Evolutionary conservation across 495 filamentous ascomycete species (phyloP).

Genomic region (Extremus antarcticus): DNA sequence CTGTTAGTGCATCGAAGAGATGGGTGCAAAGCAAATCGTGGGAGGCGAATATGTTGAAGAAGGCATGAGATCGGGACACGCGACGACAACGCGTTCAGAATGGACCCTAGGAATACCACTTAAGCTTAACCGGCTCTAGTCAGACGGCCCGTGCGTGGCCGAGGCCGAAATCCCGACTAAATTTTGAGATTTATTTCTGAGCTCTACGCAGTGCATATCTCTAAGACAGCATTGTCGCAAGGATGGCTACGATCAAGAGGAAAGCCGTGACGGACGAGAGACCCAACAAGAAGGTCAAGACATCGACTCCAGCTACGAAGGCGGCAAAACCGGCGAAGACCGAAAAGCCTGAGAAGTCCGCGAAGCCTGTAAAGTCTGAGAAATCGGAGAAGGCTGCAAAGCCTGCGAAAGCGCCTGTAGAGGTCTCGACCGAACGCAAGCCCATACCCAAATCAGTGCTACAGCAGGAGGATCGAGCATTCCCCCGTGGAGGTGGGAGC

Average conservation of each 20-base stretch:
- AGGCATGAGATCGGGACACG: neutral
- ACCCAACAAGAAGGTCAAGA: constrained; percentile 13
- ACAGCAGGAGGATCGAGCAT: constrained; percentile 73
- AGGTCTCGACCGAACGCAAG: constrained; percentile 4
- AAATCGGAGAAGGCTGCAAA: constrained; percentile 1
- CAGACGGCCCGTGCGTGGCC: too few relatives aligned
- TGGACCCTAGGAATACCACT: too few relatives aligned
- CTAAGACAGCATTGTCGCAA: too few relatives aligned
- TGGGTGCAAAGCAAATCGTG: neutral
- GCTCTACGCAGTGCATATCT: too few relatives aligned
- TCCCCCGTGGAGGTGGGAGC: constrained; percentile 86
- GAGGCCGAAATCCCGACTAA: too few relatives aligned
- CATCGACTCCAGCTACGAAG: neutral
- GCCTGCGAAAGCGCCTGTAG: constrained; percentile 3
- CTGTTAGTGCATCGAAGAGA: neutral
- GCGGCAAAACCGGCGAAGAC: neutral
- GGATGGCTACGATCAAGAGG: constrained; percentile 20
- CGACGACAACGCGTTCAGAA: neutral
- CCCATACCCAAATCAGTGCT: constrained; percentile 27
- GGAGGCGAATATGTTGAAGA: neutral
- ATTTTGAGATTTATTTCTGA: too few relatives aligned
- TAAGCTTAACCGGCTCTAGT: too few relatives aligned
- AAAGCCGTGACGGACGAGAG: constrained; percentile 19
- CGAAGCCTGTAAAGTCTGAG: neutral
- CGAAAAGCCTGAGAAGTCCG: constrained; percentile 3